Evolutionary conservation across 1,139 yeast species (phyloP), one percentile per base, ranked within the genome.

Genomic region (Lodderomyces jiufengensis): DNA sequence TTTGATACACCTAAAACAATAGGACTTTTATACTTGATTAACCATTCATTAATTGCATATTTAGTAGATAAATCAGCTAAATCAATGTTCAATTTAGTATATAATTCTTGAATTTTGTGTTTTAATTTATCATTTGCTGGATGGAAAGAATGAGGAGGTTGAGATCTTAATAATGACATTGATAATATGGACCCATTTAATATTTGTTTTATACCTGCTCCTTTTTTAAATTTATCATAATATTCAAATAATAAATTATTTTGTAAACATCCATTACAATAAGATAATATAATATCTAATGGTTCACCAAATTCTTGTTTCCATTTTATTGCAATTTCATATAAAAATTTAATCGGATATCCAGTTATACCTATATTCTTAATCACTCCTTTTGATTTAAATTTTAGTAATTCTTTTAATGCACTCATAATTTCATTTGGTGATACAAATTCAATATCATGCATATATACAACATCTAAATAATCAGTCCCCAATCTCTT

Each of bases 181-280:
- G 92, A 79, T 44, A 90, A 66, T 29, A 94, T 88, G 0, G 95
- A 84, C 2, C 94, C 97, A 52, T 85, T 86, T 54, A 82, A 59
- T 15, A 90, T 58, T 42, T 68, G 59, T 42, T 70, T 65, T 16
- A 90, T 63, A 2, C 78, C 76, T 20, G 85, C 77, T 2, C 76
- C 77, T 1, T 48, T 40, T 34, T 70, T 55, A 47, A 87, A 78
- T 36, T 61, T 62, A 5, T 70, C 67, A 43, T 70, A 67, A 47
- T 72, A 74, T 1, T 72, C 63, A 25, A 68, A 63, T 32, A 86
- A 62, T 9, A 49, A 56, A n/a, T 76, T 73, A 58, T 88, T 88
- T 55, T 90, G 97, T 31, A 90, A 59, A 51, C 95, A 86, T 54
- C 87, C 80, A 52, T 90, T 81, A 39, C 86, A 80, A 56, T 90